Evolutionary conservation across 2,329 filamentous ascomycete genomes (phyloP).

Genomic region (Xylariaceae sp.): DNA sequence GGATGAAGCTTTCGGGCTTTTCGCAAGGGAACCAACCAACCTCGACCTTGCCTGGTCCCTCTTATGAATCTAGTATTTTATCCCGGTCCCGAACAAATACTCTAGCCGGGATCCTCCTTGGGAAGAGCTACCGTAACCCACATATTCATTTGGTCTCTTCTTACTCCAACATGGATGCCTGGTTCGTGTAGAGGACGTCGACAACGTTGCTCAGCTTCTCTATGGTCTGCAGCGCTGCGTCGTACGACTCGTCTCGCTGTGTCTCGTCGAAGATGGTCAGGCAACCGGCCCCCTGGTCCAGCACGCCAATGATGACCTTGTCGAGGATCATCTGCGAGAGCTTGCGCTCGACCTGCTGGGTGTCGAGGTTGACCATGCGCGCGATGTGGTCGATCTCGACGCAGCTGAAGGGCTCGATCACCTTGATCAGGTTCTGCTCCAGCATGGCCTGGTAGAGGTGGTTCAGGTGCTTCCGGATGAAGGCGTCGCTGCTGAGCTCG

Average conservation of each 20-base stretch:
- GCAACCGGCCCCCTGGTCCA: constrained; percentile 96
- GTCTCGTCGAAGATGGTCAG: constrained; percentile 96
- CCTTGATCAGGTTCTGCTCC: constrained; percentile 99
- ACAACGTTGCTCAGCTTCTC: constrained; percentile 97
- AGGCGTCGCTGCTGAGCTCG: constrained; percentile 88
- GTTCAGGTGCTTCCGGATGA: constrained; percentile 94
- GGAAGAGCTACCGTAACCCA: too few relatives aligned
- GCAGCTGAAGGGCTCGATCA: constrained; percentile 96
- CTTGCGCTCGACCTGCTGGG: constrained; percentile 95
- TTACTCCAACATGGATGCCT: constrained; percentile 90
- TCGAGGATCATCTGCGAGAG: constrained; percentile 99
- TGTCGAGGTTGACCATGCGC: constrained; percentile 95
- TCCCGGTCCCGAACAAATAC: too few relatives aligned
- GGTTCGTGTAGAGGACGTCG: constrained; percentile 95
- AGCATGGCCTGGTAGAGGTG: constrained; percentile 97
- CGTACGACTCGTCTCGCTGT: constrained; percentile 87
- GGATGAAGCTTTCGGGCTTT: too few relatives aligned
- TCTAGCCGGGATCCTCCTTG: too few relatives aligned
- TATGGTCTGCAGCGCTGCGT: constrained; percentile 88
- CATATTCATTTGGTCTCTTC: too few relatives aligned
- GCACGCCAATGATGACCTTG: constrained; percentile 95
- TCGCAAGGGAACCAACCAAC: too few relatives aligned
- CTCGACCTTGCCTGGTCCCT: too few relatives aligned
- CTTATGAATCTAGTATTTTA: too few relatives aligned
- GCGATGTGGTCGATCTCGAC: constrained; percentile 97